A percentile compares a stretch with the other conserved stretches of the same genome.
phyloP scores from a whole-genome alignment of 495 filamentous ascomycete genomes.

The Annulohypoxylon stygium region DNA sequence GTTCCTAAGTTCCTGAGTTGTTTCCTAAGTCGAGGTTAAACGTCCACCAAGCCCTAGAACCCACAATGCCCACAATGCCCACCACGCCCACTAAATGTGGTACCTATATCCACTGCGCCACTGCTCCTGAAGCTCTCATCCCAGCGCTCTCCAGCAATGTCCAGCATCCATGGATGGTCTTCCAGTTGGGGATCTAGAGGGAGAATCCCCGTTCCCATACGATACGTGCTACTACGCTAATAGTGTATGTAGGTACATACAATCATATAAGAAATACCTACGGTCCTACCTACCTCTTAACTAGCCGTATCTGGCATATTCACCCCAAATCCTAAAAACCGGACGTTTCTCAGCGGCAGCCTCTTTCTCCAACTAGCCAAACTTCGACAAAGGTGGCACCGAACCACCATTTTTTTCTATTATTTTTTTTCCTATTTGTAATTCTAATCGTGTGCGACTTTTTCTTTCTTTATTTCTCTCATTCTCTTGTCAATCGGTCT shows the following conservation, averaged over 20 bases:
- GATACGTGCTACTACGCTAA: background rate
- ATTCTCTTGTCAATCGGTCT: background rate
- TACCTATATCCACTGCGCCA: slow-evolving; percentile 33
- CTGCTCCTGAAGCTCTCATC: slow-evolving; percentile 14
- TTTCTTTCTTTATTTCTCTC: background rate
- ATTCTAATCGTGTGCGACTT: background rate
- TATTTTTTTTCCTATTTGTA: slow-evolving; percentile 17
- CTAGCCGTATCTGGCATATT: slow-evolving; percentile 44
- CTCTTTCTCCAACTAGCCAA: slow-evolving; percentile 40
- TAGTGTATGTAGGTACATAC: too few species aligned
- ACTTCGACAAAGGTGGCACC: slow-evolving; percentile 37
- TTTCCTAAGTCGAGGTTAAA: background rate
- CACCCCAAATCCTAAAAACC: slow-evolving; percentile 40
- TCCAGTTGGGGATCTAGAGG: slow-evolving; percentile 26
- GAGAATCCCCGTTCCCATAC: slow-evolving; percentile 23
- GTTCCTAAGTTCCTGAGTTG: background rate
- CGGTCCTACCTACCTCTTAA: background rate
- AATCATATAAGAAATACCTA: too few species aligned
- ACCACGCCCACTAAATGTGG: slow-evolving; percentile 29
- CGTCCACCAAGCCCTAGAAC: background rate
- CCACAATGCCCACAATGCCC: slow-evolving; percentile 21
- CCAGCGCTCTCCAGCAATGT: slow-evolving; percentile 6
- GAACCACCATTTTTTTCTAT: slow-evolving; percentile 32
- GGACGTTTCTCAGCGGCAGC: slow-evolving; percentile 38
- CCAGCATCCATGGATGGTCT: background rate